Evolutionary conservation across 2,329 filamentous ascomycete genomes (phyloP), one percentile per base, ranked within the genome.

Genomic region (Aspergillus flavus): DNA sequence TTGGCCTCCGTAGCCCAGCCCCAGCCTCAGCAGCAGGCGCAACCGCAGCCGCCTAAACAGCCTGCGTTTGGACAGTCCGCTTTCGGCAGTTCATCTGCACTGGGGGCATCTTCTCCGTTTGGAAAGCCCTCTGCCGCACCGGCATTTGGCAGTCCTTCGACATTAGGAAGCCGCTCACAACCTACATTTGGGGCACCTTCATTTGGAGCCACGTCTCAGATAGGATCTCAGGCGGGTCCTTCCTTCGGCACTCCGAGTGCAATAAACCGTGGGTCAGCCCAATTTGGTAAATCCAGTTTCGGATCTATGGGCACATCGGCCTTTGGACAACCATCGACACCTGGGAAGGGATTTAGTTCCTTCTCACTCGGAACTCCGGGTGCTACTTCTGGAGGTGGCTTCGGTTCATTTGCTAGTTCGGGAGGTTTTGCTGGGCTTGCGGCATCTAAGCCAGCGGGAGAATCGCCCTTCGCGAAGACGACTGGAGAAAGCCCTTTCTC

Each of bases 1-100:
- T 82, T 97, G 66, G 80, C 82, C 62, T 77, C 78, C n/a, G 69
- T 68, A 55, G 58, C 64, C 39, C 58, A 66, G 56, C 30, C 64
- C 54, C 68, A 59, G 56, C 39, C 63, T 53, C 69, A 60, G 61
- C 66, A 66, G 64, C 62, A 64, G 41, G 62, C 59, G 39, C 68
- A 57, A 63, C 64, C 62, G 50, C 64, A 64, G 64, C 65, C 60
- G 26, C 32, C 64, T 26, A 55, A 67, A 46, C 70, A 70, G 63
- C 68, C 66, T 58, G 62, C 68, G 6, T 75, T 76, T 68, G 71
- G 70, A 10, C 73, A 73, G 61, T 61, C 68, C 32, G 52, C 66
- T 21, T 75, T 76, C 60, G 72, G 69, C 46, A 71, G 67, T 32
- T 66, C 73, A 30, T 69, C 72, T 14, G 54, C 61, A 28, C 21